phyloP scores from a whole-genome alignment of 495 filamentous ascomycete genomes.

The Clavariopsis aquatica region DNA sequence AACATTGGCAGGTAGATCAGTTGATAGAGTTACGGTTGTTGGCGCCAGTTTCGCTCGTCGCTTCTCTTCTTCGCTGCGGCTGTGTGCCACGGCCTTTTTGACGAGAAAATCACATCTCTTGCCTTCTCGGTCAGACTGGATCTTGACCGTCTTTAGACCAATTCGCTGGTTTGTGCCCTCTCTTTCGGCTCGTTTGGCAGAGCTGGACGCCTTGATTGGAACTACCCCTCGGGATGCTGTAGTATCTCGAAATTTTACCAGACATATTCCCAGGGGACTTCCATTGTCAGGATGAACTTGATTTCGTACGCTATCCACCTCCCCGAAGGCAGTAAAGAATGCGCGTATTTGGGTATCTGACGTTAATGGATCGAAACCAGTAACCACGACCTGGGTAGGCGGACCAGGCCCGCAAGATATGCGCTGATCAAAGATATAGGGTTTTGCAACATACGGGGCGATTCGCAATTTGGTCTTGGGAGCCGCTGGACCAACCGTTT shows the following conservation, averaged over 20 bases:
- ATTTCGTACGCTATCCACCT: conserved; percentile 84
- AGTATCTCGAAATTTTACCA: conserved; percentile 82
- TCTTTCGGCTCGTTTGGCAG: conserved; percentile 75
- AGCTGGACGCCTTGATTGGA: conserved; percentile 65
- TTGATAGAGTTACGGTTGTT: conserved; percentile 33
- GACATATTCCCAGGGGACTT: conserved; percentile 87
- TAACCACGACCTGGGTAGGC: conserved; percentile 83
- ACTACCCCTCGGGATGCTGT: conserved; percentile 52
- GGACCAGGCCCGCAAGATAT: conserved; percentile 87
- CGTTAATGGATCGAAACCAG: conserved; percentile 88
- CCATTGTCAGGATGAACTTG: conserved; percentile 91
- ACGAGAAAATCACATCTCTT: conserved; percentile 73
- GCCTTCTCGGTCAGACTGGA: conserved; percentile 87
- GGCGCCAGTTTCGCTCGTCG: conserved; percentile 23
- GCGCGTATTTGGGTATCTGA: conserved; percentile 75
- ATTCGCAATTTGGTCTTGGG: conserved; percentile 70
- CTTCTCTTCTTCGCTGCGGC: conserved; percentile 53
- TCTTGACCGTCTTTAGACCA: conserved; percentile 69
- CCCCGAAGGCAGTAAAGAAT: conserved; percentile 82
- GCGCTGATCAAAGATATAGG: conserved; percentile 73
- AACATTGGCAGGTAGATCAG: conserved; percentile 64
- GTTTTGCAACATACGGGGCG: conserved; percentile 74
- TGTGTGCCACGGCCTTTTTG: conserved; percentile 66
- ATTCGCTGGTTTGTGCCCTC: conserved; percentile 69
- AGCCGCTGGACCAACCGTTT: conserved; percentile 50